Evolutionary conservation across 192 early-diverging fungal genomes (phyloP), one percentile per base, ranked within the genome.

Genomic region (Phycomyces blakesleeanus): DNA sequence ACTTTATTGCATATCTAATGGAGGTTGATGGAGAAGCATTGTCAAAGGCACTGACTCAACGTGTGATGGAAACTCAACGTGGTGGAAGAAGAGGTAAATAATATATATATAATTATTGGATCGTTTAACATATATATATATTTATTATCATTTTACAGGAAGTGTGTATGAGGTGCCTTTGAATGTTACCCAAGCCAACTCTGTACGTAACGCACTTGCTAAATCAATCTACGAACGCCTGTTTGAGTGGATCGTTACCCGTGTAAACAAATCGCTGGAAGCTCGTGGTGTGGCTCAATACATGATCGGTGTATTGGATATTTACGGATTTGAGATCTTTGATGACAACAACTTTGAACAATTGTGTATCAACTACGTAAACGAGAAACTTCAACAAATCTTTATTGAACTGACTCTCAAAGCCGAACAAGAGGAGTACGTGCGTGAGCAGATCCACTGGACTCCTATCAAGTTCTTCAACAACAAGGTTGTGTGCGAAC

Each of bases 391-490:
- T 56, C 97, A 99, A 70, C 95, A 98, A 68, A 96, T 99, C 68
- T 99, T 99, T 68, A 99, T 99, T 59, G 95, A 98, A 77, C 76
- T 99, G 53, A 99, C 97, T 22, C 81, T 99, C 41, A 98, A 99
- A 78, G 85, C 93, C 7, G 97, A 99, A 79, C 97, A 98, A 82
- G 95, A 98, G 78, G 97, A 98, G 73, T 98, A 98, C 66, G 87
- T 92, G 56, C 80, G 86, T 50, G 97, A 99, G 79, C 86, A 92
- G 57, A 99, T 99, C 73, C 74, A 95, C 67, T 99, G 97, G 97
- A 95, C 93, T 14, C 96, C 95, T n/a, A 99, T 99, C 66, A 89
- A 94, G 59, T 99, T 93, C 73, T 99, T 99, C 80, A 98, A 99
- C 82, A 99, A 99, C 78, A 97, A 97, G 78, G 82, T 99, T 41